phyloP scores from a whole-genome alignment of 1,284 basidiomycete genomes.

The Trichosporon inkin region DNA sequence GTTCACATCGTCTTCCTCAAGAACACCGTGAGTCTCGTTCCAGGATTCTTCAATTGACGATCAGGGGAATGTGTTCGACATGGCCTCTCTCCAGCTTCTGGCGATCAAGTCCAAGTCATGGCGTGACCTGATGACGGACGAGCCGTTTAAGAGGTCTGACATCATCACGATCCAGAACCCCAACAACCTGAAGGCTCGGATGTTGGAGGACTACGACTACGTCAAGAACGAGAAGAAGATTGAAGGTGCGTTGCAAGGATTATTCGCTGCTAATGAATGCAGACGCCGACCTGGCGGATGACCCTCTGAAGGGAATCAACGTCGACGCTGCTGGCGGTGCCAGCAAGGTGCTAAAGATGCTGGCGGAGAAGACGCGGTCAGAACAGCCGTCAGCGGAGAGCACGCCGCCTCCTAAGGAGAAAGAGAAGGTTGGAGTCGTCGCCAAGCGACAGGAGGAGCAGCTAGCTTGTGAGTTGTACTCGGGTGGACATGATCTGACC shows the following conservation, averaged over 20 bases:
- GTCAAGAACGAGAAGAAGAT: constrained; percentile 50
- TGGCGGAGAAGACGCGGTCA: constrained; percentile 47
- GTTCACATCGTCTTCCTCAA: constrained; percentile 86
- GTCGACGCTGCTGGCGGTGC: constrained; percentile 51
- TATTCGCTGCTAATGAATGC: not conserved
- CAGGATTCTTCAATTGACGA: not conserved
- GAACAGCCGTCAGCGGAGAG: constrained; percentile 23
- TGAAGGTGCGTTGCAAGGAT: constrained; percentile 26
- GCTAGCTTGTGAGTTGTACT: constrained; percentile 35
- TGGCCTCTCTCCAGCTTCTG: constrained; percentile 52
- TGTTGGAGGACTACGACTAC: constrained; percentile 51
- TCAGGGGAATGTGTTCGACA: constrained; percentile 54
- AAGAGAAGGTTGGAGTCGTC: constrained; percentile 45
- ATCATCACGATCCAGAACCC: constrained; percentile 78
- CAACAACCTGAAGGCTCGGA: constrained; percentile 46
- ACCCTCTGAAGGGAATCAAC: constrained; percentile 51
- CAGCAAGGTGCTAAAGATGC: constrained; percentile 50
- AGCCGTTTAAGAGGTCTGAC: constrained; percentile 81
- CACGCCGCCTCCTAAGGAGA: constrained; percentile 13
- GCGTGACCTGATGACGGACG: constrained; percentile 78
- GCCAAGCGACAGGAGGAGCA: constrained; percentile 41
- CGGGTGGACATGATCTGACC: not conserved
- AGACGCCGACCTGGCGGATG: constrained; percentile 41
- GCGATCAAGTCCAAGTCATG: constrained; percentile 70
- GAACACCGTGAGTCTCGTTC: constrained; percentile 55